These are phyloP conservation scores for Colletotrichum agaves DNA, from an alignment of 2,329 filamentous ascomycete species.

Conservation along the genomic window DNA sequence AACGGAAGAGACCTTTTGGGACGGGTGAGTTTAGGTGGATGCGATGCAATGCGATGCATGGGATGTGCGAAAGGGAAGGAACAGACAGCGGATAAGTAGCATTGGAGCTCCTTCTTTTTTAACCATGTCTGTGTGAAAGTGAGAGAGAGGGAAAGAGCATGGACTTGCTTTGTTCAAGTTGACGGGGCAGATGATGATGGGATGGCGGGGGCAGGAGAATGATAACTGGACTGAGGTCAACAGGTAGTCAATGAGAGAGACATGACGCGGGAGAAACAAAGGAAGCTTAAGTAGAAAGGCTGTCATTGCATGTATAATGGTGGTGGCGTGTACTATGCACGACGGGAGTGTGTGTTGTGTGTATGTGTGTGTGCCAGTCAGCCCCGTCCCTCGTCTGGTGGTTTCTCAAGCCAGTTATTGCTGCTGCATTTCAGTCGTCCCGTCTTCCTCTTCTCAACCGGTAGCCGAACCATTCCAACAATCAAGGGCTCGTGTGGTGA, in stretches of 20 bases:
- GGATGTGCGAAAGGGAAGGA: conserved; percentile 33
- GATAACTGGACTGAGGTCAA: conserved; percentile 8
- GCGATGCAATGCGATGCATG: conserved; percentile 19
- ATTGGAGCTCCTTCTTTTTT: neutral
- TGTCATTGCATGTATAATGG: neutral
- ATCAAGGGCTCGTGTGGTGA: neutral
- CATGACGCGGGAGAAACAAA: neutral
- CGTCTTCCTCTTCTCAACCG: conserved; percentile 7
- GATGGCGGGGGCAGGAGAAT: conserved; percentile 3
- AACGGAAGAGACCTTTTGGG: neutral
- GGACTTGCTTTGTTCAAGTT: conserved; percentile 18
- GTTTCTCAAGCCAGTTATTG: too few species aligned
- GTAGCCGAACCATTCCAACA: conserved; percentile 7
- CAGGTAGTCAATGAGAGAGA: neutral
- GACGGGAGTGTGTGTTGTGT: conserved; percentile 1
- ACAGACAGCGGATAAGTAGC: conserved; percentile 23
- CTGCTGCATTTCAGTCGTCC: neutral
- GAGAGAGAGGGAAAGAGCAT: neutral
- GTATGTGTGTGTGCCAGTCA: neutral
- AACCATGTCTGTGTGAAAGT: neutral
- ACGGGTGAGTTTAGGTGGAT: neutral
- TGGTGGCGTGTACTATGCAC: neutral
- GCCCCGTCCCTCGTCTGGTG: neutral
- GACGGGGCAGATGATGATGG: conserved; percentile 19
- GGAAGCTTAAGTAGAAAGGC: neutral